Percentiles rank a stretch among this genome's conserved stretches.
These are phyloP conservation scores for Ilex aquifolium DNA, from an alignment of 257 asterid genomes.

Conservation along the genomic window DNA sequence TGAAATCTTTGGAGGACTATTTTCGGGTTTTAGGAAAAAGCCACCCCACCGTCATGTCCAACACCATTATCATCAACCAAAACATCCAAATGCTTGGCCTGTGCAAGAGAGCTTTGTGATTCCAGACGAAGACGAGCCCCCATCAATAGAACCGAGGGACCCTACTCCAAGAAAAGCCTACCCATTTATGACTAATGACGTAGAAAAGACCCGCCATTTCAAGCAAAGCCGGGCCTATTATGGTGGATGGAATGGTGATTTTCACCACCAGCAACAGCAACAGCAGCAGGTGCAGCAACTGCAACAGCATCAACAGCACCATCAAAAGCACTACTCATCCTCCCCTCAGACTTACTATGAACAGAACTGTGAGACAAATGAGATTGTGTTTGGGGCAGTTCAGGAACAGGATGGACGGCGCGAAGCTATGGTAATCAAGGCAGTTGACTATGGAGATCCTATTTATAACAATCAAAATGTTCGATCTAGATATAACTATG, in stretches of 20 bases:
- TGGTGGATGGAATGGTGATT: constrained; percentile 43
- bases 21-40: constrained; percentile 47
- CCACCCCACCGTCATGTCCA: constrained; percentile 31
- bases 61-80: constrained; percentile 30
- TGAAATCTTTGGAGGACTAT: constrained; percentile 61
- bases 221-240: constrained; percentile 44
- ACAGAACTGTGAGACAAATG: constrained; percentile 55
- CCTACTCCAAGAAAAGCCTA: constrained; percentile 49
- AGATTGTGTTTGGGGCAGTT: constrained; percentile 90
- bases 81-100: constrained; percentile 45
- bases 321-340: constrained; percentile 58
- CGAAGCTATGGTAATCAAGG: constrained; percentile 80
- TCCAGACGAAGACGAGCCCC: constrained; percentile 68
- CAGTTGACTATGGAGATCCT: constrained; percentile 70
- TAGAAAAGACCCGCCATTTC: constrained; percentile 37
- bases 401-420: constrained; percentile 77
- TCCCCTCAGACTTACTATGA: constrained; percentile 63
- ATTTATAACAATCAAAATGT: constrained; percentile 31
- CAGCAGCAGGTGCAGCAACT: constrained; percentile 29
- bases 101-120: constrained; percentile 64
- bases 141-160: constrained; percentile 51
- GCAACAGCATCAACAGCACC: constrained; percentile 33
- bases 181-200: constrained; percentile 34
- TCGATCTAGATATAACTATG: constrained; percentile 71
- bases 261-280: constrained; percentile 27